Evolutionary conservation across 805 yeast species (phyloP).

Genomic region (Zygosaccharomyces lentus): DNA sequence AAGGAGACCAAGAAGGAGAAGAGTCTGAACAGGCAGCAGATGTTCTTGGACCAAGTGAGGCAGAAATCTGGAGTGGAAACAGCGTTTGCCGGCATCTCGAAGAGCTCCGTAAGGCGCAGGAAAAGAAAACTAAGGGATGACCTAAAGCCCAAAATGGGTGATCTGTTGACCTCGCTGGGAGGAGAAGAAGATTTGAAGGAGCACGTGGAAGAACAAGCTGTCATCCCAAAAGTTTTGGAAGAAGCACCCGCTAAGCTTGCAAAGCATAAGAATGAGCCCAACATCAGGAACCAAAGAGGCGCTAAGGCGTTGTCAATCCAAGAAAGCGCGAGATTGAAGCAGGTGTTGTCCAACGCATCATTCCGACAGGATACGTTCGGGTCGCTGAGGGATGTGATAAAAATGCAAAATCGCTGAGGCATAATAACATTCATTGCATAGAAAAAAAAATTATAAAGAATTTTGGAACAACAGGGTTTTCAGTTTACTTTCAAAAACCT

Average conservation of each 20-base stretch:
- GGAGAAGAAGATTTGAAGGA: conserved; percentile 29
- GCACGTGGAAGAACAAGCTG: conserved; percentile 11
- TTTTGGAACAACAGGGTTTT: conserved; percentile 7
- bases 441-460: conserved; percentile 1
- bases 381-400: conserved; percentile 58
- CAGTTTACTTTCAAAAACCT: conserved; percentile 16
- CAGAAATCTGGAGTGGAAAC: conserved; percentile 18
- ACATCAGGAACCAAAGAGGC: conserved; percentile 51
- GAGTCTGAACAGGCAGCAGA: conserved; percentile 37
- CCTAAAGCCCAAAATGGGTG: conserved; percentile 63
- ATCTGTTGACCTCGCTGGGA: conserved; percentile 51
- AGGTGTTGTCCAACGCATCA: conserved; percentile 49
- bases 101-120: conserved; percentile 60
- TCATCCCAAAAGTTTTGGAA: conserved; percentile 8
- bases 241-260: conserved; percentile 19
- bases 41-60: conserved; percentile 29
- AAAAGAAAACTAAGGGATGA: conserved; percentile 60
- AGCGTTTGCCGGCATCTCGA: conserved; percentile 51
- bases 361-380: conserved; percentile 61
- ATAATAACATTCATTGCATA: conserved; percentile 2
- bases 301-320: conserved; percentile 49
- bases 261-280: conserved; percentile 44
- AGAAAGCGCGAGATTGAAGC: conserved; percentile 57
- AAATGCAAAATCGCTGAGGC: conserved; percentile 28
- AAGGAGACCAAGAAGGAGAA: conserved; percentile 54